Percentiles rank a stretch among this genome's conserved stretches.
These are phyloP conservation scores for Cronartium ribicola DNA, from an alignment of 1,284 basidiomycete species.

Conservation along the genomic window DNA sequence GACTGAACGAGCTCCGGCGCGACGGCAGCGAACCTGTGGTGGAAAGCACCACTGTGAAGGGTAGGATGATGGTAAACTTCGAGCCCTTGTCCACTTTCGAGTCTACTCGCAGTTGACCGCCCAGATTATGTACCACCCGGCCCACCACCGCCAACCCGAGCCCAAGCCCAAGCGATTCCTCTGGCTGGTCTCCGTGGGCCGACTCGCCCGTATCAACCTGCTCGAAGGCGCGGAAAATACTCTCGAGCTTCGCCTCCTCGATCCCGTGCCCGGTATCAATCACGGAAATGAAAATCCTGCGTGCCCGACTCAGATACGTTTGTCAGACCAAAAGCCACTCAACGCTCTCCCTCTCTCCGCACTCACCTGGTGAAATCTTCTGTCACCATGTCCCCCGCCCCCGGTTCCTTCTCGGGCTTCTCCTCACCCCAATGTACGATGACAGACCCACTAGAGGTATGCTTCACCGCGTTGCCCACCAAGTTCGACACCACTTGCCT, in stretches of 20 bases:
- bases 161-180: constrained; percentile 44
- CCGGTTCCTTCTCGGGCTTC: constrained; percentile 39
- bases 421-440: constrained; percentile 60
- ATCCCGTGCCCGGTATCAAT: constrained; percentile 76
- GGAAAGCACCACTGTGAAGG: constrained; percentile 47
- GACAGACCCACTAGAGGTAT: constrained; percentile 65
- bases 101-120: constrained; percentile 53
- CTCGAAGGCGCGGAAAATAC: constrained; percentile 80
- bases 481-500: constrained; percentile 76
- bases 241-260: constrained; percentile 65
- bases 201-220: constrained; percentile 63
- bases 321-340: neutral
- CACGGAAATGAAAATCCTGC: constrained; percentile 68
- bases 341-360: neutral
- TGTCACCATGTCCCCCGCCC: constrained; percentile 6
- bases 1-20: neutral
- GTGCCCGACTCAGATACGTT: neutral
- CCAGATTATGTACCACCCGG: constrained; percentile 52
- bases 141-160: constrained; percentile 53
- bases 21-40: neutral
- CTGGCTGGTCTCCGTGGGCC: constrained; percentile 39
- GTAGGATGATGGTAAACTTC: constrained; percentile 53
- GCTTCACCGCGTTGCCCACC: constrained; percentile 79
- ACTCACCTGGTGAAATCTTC: constrained; percentile 28
- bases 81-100: constrained; percentile 52